Evolutionary conservation across 208 protist species (phyloP), one percentile per base, ranked within the genome.

Genomic region (Wallacemonas sp.): DNA sequence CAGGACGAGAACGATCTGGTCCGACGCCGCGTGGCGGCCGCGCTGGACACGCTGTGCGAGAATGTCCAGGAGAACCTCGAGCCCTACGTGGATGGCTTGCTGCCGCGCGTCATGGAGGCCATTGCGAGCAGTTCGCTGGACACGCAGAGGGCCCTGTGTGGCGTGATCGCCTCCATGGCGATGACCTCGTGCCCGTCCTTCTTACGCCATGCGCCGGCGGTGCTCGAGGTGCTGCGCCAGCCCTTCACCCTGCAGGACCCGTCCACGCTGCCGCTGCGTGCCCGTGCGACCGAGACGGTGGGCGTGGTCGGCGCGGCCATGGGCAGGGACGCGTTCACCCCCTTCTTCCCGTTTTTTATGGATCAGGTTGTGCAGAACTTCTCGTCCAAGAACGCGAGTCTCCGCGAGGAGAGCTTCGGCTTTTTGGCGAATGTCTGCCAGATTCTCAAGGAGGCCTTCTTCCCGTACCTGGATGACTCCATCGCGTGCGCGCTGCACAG

Each of bases 391-490:
- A 65, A 79, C 61, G 76, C 86, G 11, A 74, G 74, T 23, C 59
- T 96, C 63, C 87, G 84, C 14, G 91, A 94, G 77, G 76, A 93
- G 61, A 86, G 77, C 61, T 96, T 96, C 66, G 88, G 88, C 22
- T 94, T 96, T 69, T 45, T 91, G 23, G 74, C 82, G 22, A 94
- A 94, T 63, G 78, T 93, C 49, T 93, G 86, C 66, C 86, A 96
- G 68, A 70, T 85, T 29, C 77, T 93, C 28, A 50, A 65, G 31
- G 80, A 67, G 14, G 85, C 79, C 54, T 94, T 93, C 61, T 20
- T 82, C 20, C 65, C 68, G 14, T 90, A 84, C 62, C 76, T 96
- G 20, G 76, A 81, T 55, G 85, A 94, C 69, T 70, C 81, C 23
- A 71, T 94, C 26, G 64, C 38, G 28, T 84, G 67, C 41, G 85